Conservation (phyloP, 2,329 filamentous ascomycete genomes). For the Xenosphaeropsis pyriputrescens region DNA sequence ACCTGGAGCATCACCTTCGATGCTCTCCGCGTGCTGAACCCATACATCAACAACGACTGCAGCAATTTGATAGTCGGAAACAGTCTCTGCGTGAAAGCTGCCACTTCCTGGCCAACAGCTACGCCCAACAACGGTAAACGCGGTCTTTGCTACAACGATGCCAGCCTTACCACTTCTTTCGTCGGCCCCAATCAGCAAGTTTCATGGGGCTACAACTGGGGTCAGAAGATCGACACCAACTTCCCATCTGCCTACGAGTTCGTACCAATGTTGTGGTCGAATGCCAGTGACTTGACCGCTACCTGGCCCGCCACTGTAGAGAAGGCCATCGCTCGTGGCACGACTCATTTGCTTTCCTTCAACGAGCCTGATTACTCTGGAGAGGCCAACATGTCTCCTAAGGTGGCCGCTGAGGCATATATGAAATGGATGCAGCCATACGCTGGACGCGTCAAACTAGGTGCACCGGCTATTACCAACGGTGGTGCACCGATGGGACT, state of each 20-base stretch:
- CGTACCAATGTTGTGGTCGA: conserved; percentile 53
- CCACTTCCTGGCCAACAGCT: too few species aligned
- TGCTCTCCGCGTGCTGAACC: not conserved
- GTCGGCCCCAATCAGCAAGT: not conserved
- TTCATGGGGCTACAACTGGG: conserved; percentile 56
- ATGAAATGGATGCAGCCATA: conserved; percentile 25
- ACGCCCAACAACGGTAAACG: not conserved
- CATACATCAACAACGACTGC: not conserved
- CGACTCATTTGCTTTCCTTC: conserved; percentile 45
- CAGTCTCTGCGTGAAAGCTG: not conserved
- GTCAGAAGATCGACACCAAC: conserved; percentile 24
- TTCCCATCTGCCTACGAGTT: conserved; percentile 32
- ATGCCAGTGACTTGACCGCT: conserved; percentile 24
- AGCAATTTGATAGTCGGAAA: not conserved
- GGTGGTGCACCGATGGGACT: conserved; percentile 20
- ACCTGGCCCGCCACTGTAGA: conserved; percentile 36
- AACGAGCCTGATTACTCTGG: conserved; percentile 48
- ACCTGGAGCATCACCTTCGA: not conserved
- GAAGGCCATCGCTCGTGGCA: conserved; percentile 33
- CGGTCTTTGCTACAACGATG: not conserved
- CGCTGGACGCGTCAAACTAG: conserved; percentile 22
- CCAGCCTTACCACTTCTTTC: not conserved
- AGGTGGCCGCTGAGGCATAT: conserved; percentile 22
- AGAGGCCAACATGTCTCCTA: conserved; percentile 31
- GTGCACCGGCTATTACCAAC: conserved; percentile 27